Percentiles rank a stretch among this genome's conserved stretches.
These are phyloP conservation scores for Pichia kudriavzevii DNA, from an alignment of 1,139 yeast species.

Conservation along the genomic window DNA sequence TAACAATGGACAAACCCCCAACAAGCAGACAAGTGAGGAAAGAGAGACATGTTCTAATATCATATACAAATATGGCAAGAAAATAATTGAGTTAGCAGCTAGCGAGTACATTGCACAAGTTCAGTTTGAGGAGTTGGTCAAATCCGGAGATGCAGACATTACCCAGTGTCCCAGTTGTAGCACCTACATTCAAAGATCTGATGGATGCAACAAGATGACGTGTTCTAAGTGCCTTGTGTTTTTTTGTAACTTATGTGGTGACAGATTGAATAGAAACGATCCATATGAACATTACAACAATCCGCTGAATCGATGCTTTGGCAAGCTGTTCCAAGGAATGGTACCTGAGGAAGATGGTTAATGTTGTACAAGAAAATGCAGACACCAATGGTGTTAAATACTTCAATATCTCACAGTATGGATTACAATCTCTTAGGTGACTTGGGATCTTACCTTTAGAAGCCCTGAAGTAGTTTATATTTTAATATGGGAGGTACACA, in stretches of 20 bases:
- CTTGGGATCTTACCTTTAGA: too few species aligned
- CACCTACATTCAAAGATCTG: constrained; percentile 47
- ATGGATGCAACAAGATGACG: constrained; percentile 65
- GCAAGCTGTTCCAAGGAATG: constrained; percentile 51
- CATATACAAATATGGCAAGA: constrained; percentile 44
- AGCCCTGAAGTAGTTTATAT: too few species aligned
- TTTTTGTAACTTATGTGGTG: constrained; percentile 56
- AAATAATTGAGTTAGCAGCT: constrained; percentile 36
- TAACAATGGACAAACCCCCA: constrained; percentile 17
- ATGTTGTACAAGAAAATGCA: too few species aligned
- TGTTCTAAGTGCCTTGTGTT: constrained; percentile 43
- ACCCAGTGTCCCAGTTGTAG: constrained; percentile 51
- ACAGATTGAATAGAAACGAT: constrained; percentile 31
- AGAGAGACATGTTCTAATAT: constrained; percentile 24
- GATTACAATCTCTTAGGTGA: too few species aligned
- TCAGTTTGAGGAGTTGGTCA: constrained; percentile 39
- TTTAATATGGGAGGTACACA: too few species aligned
- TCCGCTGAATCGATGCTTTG: constrained; percentile 39
- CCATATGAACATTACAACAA: constrained; percentile 52
- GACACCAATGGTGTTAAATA: too few species aligned
- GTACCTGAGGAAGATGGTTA: constrained; percentile 28
- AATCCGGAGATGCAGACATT: constrained; percentile 34
- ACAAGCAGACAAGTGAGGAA: constrained; percentile 27
- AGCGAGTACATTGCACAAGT: constrained; percentile 43
- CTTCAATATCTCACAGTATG: too few species aligned